Conservation (phyloP, 1,284 basidiomycete genomes). For the Fomitopsis pinicola region DNA sequence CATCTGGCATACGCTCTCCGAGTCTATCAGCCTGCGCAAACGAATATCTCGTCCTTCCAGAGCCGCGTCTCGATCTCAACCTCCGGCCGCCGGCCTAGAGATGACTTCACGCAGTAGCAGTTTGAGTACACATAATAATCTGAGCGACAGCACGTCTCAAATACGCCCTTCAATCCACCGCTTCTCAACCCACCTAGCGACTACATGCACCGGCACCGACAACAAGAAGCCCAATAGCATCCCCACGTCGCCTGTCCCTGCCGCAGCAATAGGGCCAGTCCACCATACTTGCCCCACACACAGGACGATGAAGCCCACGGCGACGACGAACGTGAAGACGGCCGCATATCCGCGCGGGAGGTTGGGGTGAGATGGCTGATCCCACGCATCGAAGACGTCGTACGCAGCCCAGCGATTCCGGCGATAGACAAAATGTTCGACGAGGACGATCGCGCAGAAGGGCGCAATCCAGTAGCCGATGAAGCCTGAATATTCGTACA, state of each 20-base stretch:
- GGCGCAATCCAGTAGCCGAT: constrained; percentile 62
- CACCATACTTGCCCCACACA: constrained; percentile 62
- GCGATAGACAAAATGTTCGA: constrained; percentile 58
- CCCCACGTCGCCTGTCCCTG: constrained; percentile 55
- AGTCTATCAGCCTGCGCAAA: too few species aligned
- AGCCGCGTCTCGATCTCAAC: too few species aligned
- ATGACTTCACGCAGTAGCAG: too few species aligned
- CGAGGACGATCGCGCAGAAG: constrained; percentile 48
- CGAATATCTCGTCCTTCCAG: too few species aligned
- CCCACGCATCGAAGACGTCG: constrained; percentile 37
- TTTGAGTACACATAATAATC: too few species aligned
- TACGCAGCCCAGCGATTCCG: constrained; percentile 28
- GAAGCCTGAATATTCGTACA: constrained; percentile 26
- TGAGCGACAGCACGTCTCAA: background rate
- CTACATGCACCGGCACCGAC: constrained; percentile 33
- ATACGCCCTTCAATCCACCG: background rate
- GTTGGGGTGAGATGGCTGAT: constrained; percentile 27
- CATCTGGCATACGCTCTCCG: too few species aligned
- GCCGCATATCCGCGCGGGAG: constrained; percentile 47
- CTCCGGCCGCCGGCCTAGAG: too few species aligned
- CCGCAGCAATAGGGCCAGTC: constrained; percentile 40
- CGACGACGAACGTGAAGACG: constrained; percentile 40
- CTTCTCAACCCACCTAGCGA: background rate
- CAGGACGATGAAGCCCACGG: constrained; percentile 47
- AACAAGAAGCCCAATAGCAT: constrained; percentile 45